These are phyloP conservation scores for Aureobasidium sp. DNA, from an alignment of 2,329 filamentous ascomycete species.

Conservation along the genomic window DNA sequence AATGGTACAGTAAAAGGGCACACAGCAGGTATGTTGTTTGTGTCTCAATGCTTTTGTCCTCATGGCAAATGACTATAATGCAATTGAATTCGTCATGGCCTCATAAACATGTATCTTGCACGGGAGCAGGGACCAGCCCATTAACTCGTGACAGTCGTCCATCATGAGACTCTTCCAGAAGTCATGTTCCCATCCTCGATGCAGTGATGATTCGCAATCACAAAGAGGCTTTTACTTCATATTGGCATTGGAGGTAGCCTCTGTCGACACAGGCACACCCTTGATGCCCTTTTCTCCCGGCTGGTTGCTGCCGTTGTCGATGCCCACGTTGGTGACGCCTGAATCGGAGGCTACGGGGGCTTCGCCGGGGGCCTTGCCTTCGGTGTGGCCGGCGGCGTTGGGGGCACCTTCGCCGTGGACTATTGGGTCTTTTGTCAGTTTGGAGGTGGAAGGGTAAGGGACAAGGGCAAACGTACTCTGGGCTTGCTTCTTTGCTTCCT, in stretches of 20 bases:
- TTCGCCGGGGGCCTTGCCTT: constrained; percentile 22
- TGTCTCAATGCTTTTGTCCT: neutral
- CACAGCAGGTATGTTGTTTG: neutral
- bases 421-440: neutral
- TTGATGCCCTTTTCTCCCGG: constrained; percentile 29
- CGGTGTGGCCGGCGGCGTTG: constrained; percentile 26
- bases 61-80: constrained; percentile 1
- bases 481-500: constrained; percentile 28
- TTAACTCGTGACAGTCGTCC: neutral
- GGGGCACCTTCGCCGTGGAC: constrained; percentile 25
- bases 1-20: too few species aligned
- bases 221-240: constrained; percentile 23
- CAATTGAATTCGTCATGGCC: neutral
- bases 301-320: constrained; percentile 23
- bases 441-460: neutral
- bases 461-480: constrained; percentile 19
- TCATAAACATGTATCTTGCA: neutral
- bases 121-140: neutral
- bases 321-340: constrained; percentile 24
- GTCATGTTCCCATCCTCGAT: neutral
- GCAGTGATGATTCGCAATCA: too few species aligned
- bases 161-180: neutral
- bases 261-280: constrained; percentile 21
- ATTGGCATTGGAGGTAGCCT: constrained; percentile 19
- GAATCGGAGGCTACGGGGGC: constrained; percentile 29